Evolutionary conservation across 495 filamentous ascomycete species (phyloP).

Genomic region (Penicillium longicatenatum): DNA sequence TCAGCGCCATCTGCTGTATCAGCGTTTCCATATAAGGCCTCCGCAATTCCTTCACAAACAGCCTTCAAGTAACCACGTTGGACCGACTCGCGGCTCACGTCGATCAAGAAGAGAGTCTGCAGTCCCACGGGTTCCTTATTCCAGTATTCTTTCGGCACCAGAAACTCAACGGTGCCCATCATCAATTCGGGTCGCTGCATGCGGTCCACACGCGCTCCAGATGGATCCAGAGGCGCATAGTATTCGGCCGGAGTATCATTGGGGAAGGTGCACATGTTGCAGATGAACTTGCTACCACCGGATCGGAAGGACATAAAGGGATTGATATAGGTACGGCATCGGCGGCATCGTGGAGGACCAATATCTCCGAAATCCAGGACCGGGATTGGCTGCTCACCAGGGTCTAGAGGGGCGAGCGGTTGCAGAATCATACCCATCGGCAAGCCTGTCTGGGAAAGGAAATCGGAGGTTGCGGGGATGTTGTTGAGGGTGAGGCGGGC

Average conservation of each 20-base stretch:
- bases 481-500: slow-evolving; percentile 89
- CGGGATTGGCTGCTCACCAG: slow-evolving; percentile 85
- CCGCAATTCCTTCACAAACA: slow-evolving; percentile 85
- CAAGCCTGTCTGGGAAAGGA: slow-evolving; percentile 73
- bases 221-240: slow-evolving; percentile 86
- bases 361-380: slow-evolving; percentile 93
- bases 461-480: slow-evolving; percentile 82
- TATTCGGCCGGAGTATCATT: slow-evolving; percentile 94
- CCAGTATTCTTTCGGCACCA: slow-evolving; percentile 98
- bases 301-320: slow-evolving; percentile 97
- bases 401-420: slow-evolving; percentile 79
- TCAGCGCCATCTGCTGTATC: slow-evolving; percentile 54
- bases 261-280: slow-evolving; percentile 97
- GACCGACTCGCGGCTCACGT: slow-evolving; percentile 86
- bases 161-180: slow-evolving; percentile 90
- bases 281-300: slow-evolving; percentile 94
- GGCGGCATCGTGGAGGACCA: slow-evolving; percentile 88
- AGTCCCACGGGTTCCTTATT: slow-evolving; percentile 89
- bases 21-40: slow-evolving; percentile 74
- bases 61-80: slow-evolving; percentile 89
- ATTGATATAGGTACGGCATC: slow-evolving; percentile 97
- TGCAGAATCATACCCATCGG: slow-evolving; percentile 89
- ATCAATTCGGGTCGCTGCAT: slow-evolving; percentile 87
- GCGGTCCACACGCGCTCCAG: slow-evolving; percentile 84
- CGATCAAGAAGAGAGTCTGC: slow-evolving; percentile 87